phyloP scores from a whole-genome alignment of 345 rosid genomes.

The Lenwebbia sp. region DNA sequence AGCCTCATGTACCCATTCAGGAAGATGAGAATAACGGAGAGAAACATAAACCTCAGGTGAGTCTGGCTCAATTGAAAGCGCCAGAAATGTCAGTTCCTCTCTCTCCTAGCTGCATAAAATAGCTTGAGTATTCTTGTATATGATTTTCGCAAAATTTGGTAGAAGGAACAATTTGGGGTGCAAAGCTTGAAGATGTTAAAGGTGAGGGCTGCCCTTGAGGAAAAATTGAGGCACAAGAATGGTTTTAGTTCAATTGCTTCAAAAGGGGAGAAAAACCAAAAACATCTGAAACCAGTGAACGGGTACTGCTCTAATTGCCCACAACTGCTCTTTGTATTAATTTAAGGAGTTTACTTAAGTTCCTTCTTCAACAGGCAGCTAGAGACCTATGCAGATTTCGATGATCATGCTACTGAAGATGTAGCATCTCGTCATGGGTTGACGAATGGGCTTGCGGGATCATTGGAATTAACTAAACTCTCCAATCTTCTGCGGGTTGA shows the following conservation, averaged over 20 bases:
- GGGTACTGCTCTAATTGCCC: conserved; percentile 24
- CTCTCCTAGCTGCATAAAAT: not conserved
- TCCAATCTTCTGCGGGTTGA: conserved; percentile 37
- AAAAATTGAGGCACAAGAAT: conserved; percentile 62
- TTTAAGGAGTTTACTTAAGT: not conserved
- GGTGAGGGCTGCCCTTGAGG: conserved; percentile 79
- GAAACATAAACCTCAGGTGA: conserved; percentile 47
- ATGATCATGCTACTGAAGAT: conserved; percentile 46
- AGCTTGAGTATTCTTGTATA: not conserved
- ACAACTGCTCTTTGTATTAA: not conserved
- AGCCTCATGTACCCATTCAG: conserved; percentile 6
- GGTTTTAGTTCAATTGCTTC: conserved; percentile 27
- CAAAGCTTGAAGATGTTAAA: conserved; percentile 81
- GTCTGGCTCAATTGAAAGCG: not conserved
- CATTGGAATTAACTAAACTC: conserved; percentile 26
- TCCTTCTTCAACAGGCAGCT: conserved; percentile 40
- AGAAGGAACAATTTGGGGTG: conserved; percentile 49
- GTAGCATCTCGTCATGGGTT: conserved; percentile 14
- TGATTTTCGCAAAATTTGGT: conserved; percentile 8
- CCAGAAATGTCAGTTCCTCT: not conserved
- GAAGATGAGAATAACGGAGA: conserved; percentile 9
- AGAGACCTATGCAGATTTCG: conserved; percentile 75
- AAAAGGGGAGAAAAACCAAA: conserved; percentile 38
- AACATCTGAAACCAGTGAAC: conserved; percentile 40
- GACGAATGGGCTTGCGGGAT: conserved; percentile 11